These are phyloP conservation scores for Pleodorina starrii DNA, from an alignment of 139 green algal species.

Conservation along the genomic window DNA sequence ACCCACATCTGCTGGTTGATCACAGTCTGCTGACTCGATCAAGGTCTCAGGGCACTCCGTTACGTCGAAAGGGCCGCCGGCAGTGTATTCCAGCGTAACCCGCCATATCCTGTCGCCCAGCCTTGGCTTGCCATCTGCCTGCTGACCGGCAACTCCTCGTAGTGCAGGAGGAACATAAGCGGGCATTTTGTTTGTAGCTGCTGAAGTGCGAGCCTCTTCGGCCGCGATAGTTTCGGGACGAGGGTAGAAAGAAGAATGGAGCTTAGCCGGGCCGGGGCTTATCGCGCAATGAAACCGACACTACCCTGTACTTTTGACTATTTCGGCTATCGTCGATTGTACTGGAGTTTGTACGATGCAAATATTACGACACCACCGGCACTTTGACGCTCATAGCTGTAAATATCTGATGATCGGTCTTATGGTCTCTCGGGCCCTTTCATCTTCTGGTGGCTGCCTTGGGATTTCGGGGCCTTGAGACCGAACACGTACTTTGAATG, in stretches of 20 bases:
- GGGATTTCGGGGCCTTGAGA: no score
- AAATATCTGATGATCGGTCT: no score
- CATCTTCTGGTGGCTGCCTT: no score
- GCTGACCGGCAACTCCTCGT: constrained; percentile 7
- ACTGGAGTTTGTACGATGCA: not conserved
- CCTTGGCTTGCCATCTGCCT: not conserved
- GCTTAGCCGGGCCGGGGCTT: not conserved
- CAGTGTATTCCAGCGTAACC: not conserved
- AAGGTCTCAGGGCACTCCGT: constrained; percentile 20
- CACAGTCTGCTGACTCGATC: not conserved
- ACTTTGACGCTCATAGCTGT: no score
- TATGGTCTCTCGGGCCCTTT: no score
- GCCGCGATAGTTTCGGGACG: not conserved
- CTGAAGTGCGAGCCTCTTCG: not conserved
- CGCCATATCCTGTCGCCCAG: constrained; percentile 5
- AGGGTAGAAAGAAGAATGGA: not conserved
- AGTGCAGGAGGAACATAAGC: constrained; percentile 36
- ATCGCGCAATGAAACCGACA: not conserved
- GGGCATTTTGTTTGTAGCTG: not conserved
- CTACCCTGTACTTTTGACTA: not conserved
- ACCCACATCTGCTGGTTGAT: constrained; percentile 28
- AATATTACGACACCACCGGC: no score
- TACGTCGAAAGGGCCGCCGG: constrained; percentile 8
- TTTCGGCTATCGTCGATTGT: no score
- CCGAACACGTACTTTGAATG: no score